phyloP scores from a whole-genome alignment of 345 rosid species.

The Aquilaria malaccensis region DNA sequence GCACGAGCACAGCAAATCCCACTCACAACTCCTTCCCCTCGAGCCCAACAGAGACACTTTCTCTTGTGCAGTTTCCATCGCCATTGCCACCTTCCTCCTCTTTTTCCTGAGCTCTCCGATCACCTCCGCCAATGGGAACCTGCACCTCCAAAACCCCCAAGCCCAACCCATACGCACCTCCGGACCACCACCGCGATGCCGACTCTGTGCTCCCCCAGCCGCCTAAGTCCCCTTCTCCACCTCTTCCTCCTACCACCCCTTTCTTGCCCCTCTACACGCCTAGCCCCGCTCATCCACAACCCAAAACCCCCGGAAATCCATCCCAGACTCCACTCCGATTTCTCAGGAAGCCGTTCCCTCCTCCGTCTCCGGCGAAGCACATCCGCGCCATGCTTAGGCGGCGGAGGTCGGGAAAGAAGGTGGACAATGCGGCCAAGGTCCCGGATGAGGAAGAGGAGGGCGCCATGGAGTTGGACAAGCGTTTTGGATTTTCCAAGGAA shows the following conservation, averaged over 20 bases:
- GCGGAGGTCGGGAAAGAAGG: conserved; percentile 37
- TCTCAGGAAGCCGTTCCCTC: conserved; percentile 69
- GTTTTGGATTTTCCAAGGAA: conserved; percentile 86
- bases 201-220: conserved; percentile 21
- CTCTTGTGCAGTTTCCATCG: background rate
- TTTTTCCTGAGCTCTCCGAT: background rate
- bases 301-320: conserved; percentile 36
- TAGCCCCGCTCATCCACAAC: conserved; percentile 53
- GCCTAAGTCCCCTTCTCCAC: conserved; percentile 22
- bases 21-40: conserved; percentile 8
- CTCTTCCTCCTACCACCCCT: conserved; percentile 21
- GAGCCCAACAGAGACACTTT: background rate
- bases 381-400: conserved; percentile 63
- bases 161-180: conserved; percentile 62
- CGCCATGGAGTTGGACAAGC: conserved; percentile 59
- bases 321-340: conserved; percentile 63
- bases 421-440: conserved; percentile 23
- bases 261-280: conserved; percentile 57
- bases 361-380: conserved; percentile 96
- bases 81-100: background rate
- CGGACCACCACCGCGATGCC: conserved; percentile 25
- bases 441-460: conserved; percentile 26
- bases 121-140: conserved; percentile 42
- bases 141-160: conserved; percentile 68
- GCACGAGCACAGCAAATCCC: background rate